A percentile compares a stretch with the other conserved stretches of the same genome.
These are phyloP conservation scores for Cicer arietinum DNA, from an alignment of 306 rosid genomes.

Conservation along the genomic window DNA sequence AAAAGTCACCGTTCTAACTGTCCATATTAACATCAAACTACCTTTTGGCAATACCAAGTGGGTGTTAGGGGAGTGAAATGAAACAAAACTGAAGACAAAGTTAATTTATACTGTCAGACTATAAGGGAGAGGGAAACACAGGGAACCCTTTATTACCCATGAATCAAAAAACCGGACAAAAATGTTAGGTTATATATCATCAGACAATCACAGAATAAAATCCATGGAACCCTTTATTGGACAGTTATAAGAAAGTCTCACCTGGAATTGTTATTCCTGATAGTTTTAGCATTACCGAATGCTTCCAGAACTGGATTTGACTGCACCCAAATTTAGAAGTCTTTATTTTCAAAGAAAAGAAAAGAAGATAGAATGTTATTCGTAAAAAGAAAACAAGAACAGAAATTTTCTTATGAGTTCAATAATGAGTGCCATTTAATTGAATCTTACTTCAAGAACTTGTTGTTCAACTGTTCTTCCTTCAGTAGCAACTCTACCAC, in stretches of 20 bases:
- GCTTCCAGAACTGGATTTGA: conserved; percentile 99
- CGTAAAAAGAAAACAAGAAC: conserved; percentile 7
- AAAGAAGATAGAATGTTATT: conserved; percentile 26
- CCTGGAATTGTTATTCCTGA: conserved; percentile 98
- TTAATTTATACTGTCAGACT: conserved; percentile 26
- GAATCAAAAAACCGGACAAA: conserved; percentile 26
- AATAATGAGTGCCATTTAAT: conserved; percentile 38
- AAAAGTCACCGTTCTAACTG: conserved; percentile 27
- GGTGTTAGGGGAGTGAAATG: conserved; percentile 36
- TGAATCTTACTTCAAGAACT: conserved; percentile 90
- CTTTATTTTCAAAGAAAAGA: conserved; percentile 28
- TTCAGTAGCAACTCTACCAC: conserved; percentile 93
- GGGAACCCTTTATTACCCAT: conserved; percentile 32
- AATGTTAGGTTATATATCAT: conserved; percentile 12
- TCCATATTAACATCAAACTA: conserved; percentile 29
- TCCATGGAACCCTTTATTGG: conserved; percentile 31
- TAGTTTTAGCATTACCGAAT: conserved; percentile 99
- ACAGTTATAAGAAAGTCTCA: conserved; percentile 50
- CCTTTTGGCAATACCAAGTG: background rate
- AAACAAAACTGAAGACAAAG: conserved; percentile 30
- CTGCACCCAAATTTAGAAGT: conserved; percentile 58
- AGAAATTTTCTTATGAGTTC: conserved; percentile 32
- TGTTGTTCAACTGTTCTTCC: conserved; percentile 98
- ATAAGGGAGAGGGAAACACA: conserved; percentile 31
- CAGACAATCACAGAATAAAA: conserved; percentile 33